phyloP scores from a whole-genome alignment of 495 filamentous ascomycete species.

The Lasiosphaeris hirsuta region DNA sequence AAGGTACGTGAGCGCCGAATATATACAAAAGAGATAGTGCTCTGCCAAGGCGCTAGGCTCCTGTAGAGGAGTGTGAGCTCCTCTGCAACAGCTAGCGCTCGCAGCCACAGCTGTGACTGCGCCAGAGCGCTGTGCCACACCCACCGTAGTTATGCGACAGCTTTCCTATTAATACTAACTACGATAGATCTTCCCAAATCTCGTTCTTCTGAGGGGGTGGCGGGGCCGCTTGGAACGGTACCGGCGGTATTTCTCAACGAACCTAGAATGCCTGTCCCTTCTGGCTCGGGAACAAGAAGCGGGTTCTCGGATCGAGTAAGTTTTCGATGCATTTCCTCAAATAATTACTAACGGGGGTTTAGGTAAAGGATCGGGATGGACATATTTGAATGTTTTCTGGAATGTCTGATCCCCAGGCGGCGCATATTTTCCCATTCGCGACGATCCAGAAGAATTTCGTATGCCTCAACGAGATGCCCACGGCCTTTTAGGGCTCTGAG shows the following conservation, averaged over 20 bases:
- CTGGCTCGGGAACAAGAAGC: conserved; percentile 1
- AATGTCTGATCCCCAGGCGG: conserved; percentile 8
- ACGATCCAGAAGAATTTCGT: conserved; percentile 12
- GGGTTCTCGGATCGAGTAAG: neutral
- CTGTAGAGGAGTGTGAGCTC: no score
- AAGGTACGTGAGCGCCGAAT: no score
- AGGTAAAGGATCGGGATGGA: conserved; percentile 14
- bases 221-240: neutral
- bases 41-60: no score
- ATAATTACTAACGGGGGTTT: neutral
- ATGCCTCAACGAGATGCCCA: conserved; percentile 2
- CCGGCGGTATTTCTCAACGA: conserved; percentile 5
- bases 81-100: no score
- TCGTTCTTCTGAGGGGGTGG: neutral
- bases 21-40: no score
- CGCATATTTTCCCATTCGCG: conserved; percentile 15
- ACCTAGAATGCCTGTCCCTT: conserved; percentile 3
- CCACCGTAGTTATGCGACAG: no score
- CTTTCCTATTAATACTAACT: no score
- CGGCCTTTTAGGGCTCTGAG: conserved; percentile 7
- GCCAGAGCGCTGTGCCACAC: no score
- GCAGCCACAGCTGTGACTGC: no score
- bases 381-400: conserved; percentile 14
- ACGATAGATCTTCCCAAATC: conserved; percentile 8
- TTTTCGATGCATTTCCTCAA: neutral